Percentiles rank a stretch among this genome's conserved stretches.
phyloP scores from a whole-genome alignment of 805 yeast genomes.

The Isabelozyma gotoi region DNA sequence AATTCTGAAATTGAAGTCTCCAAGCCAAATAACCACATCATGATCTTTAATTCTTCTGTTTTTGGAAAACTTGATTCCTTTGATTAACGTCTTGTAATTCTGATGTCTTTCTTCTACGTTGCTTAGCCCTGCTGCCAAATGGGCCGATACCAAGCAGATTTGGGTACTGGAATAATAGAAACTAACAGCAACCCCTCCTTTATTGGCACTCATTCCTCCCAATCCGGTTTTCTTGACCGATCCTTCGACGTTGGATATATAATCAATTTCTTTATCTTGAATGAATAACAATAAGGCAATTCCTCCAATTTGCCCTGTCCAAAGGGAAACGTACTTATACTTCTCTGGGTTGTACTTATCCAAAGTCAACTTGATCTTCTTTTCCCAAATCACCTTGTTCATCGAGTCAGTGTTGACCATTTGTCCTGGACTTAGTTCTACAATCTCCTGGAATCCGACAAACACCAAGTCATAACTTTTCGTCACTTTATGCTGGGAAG shows the following conservation, averaged over 20 bases:
- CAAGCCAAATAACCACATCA: slow-evolving; percentile 89
- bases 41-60: slow-evolving; percentile 59
- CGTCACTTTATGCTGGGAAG: slow-evolving; percentile 21
- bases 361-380: slow-evolving; percentile 51
- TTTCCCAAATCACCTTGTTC: slow-evolving; percentile 64
- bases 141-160: slow-evolving; percentile 80
- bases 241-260: slow-evolving; percentile 64
- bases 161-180: slow-evolving; percentile 64
- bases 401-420: slow-evolving; percentile 75
- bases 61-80: slow-evolving; percentile 63
- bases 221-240: slow-evolving; percentile 87
- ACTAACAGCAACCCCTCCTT: slow-evolving; percentile 78
- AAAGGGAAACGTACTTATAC: slow-evolving; percentile 54
- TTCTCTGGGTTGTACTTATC: slow-evolving; percentile 32
- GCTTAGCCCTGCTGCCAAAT: slow-evolving; percentile 90
- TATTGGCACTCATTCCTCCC: slow-evolving; percentile 83
- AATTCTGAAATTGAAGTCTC: slow-evolving; percentile 89
- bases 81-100: slow-evolving; percentile 77
- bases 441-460: slow-evolving; percentile 82
- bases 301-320: slow-evolving; percentile 87
- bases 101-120: slow-evolving; percentile 81
- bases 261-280: slow-evolving; percentile 48
- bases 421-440: slow-evolving; percentile 80
- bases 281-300: slow-evolving; percentile 69
- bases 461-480: slow-evolving; percentile 68